Percentiles rank a stretch among this genome's conserved stretches.
Evolutionary conservation across 495 filamentous ascomycete species (phyloP).

Genomic region (Xylaria cubensis): DNA sequence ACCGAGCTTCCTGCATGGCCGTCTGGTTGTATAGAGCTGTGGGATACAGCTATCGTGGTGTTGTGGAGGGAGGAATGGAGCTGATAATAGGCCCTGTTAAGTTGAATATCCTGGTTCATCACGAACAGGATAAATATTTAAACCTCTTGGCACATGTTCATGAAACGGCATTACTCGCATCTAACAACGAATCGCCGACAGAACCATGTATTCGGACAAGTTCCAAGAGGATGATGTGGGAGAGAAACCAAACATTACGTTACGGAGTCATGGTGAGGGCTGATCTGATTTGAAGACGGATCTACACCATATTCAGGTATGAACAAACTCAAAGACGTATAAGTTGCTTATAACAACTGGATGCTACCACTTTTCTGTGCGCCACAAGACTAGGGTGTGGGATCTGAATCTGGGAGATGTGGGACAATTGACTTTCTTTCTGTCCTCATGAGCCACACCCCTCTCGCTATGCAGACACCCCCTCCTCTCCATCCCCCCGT

Average conservation of each 20-base stretch:
- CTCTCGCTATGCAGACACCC: neutral
- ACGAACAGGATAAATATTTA: neutral
- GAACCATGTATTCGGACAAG: neutral
- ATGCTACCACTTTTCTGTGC: neutral
- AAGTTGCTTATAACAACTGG: neutral
- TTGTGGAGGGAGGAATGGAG: constrained; percentile 3
- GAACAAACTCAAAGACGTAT: neutral
- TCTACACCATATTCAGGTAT: neutral
- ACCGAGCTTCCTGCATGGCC: neutral
- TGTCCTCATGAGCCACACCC: neutral
- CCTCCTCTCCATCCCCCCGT: neutral
- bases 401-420: constrained; percentile 9
- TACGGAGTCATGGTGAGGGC: neutral
- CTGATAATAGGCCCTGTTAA: neutral
- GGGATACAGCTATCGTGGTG: constrained; percentile 8
- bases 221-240: too few relatives aligned
- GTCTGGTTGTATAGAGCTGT: constrained; percentile 5
- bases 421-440: neutral
- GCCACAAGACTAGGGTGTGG: constrained; percentile 5
- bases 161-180: constrained; percentile 20
- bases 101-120: neutral
- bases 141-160: constrained; percentile 9
- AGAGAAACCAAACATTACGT: neutral
- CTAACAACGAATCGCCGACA: neutral
- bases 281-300: neutral